Evolutionary conservation across 1,284 basidiomycete species (phyloP).

Genomic region (Sporisorium exsertum): DNA sequence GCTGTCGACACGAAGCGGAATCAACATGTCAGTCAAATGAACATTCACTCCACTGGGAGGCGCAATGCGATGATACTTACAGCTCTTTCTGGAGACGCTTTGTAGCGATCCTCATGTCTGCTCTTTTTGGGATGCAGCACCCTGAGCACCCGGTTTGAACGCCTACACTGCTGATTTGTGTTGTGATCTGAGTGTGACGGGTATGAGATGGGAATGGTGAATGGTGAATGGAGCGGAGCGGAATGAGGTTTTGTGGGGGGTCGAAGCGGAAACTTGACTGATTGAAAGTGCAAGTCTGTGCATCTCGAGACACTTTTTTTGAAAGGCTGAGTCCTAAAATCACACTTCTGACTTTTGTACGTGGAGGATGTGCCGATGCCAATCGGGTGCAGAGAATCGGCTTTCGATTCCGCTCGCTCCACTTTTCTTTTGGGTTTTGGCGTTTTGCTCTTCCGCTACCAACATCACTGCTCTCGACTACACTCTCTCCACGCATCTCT

Average conservation of each 20-base stretch:
- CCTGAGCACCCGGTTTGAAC: conserved; percentile 4
- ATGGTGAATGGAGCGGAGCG: not conserved
- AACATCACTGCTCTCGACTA: not conserved
- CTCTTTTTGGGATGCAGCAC: not conserved
- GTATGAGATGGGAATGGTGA: not conserved
- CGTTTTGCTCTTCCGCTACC: not conserved
- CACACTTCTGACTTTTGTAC: conserved; percentile 6
- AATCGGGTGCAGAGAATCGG: not conserved
- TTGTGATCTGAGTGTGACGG: not conserved
- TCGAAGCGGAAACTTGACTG: not conserved
- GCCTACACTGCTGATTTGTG: not conserved
- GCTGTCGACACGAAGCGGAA: conserved; percentile 1
- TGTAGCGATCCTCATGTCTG: conserved; percentile 51
- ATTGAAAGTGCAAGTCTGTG: conserved; percentile 10
- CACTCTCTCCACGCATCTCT: not conserved
- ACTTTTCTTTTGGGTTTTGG: not conserved
- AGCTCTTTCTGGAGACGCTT: conserved; percentile 56
- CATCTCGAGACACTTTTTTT: conserved; percentile 5
- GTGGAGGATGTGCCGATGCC: conserved; percentile 7
- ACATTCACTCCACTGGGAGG: not conserved
- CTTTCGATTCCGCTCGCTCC: not conserved
- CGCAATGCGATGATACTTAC: conserved; percentile 20
- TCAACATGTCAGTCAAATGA: not conserved
- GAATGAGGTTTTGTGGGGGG: conserved; percentile 2
- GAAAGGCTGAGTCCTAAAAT: conserved; percentile 30